phyloP scores from a whole-genome alignment of 768 basidiomycete genomes.

The Crucibulum laeve region DNA sequence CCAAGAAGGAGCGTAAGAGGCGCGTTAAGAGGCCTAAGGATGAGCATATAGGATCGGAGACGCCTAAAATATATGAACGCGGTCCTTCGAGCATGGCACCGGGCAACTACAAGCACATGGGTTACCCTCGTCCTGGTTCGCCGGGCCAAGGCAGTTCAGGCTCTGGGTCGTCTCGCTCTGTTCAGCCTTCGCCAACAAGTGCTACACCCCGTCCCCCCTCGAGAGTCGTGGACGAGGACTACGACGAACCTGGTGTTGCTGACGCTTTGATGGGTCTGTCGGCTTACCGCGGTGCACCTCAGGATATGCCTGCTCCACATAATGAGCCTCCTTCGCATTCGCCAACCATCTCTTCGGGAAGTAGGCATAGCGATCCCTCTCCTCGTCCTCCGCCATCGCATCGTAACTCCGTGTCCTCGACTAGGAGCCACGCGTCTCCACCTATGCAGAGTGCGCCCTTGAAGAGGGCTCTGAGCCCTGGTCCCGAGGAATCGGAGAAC shows the following conservation, averaged over 20 bases:
- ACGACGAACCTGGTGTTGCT: constrained; percentile 83
- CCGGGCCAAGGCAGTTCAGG: constrained; percentile 68
- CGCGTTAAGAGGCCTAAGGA: constrained; percentile 40
- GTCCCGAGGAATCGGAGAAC: constrained; percentile 49
- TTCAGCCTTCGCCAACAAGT: constrained; percentile 70
- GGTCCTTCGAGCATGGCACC: constrained; percentile 19
- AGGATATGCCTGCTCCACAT: constrained; percentile 23
- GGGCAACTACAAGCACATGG: constrained; percentile 20
- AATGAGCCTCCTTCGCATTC: constrained; percentile 41
- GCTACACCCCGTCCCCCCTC: constrained; percentile 55
- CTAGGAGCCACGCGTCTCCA: constrained; percentile 62
- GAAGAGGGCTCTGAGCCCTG: constrained; percentile 70
- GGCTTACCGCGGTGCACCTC: constrained; percentile 25
- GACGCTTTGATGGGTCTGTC: constrained; percentile 79
- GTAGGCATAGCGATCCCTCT: constrained; percentile 47
- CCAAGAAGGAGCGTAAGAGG: constrained; percentile 58
- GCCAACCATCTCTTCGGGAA: constrained; percentile 55
- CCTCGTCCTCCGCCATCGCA: constrained; percentile 47
- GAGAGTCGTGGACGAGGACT: constrained; percentile 84
- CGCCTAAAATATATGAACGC: constrained; percentile 36
- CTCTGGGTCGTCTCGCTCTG: constrained; percentile 59
- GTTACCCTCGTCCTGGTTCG: constrained; percentile 37
- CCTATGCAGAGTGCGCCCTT: constrained; percentile 39
- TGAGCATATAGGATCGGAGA: constrained; percentile 38
- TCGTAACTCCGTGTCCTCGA: constrained; percentile 66